Evolutionary conservation across 768 basidiomycete species (phyloP).

Genomic region (Trametes cingulata): DNA sequence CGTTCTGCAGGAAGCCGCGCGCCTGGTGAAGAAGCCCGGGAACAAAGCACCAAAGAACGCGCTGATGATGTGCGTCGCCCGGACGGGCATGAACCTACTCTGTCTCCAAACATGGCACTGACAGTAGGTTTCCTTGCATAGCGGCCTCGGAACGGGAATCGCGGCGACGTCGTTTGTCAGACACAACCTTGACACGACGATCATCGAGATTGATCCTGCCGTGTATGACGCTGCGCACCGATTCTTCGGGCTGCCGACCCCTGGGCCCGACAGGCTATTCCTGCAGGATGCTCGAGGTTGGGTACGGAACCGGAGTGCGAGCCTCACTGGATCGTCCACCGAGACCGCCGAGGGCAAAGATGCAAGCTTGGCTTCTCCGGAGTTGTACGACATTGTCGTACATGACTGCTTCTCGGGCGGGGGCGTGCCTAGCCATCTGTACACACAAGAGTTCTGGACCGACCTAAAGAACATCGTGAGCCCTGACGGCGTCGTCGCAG

Average conservation of each 20-base stretch:
- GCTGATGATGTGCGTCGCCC: constrained; percentile 63
- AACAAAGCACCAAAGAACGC: constrained; percentile 48
- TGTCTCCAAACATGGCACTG: background rate
- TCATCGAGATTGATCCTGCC: constrained; percentile 92
- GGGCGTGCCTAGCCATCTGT: constrained; percentile 83
- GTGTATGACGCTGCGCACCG: constrained; percentile 81
- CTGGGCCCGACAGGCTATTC: constrained; percentile 59
- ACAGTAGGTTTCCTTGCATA: constrained; percentile 31
- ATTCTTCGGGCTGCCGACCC: constrained; percentile 79
- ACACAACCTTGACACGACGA: constrained; percentile 70
- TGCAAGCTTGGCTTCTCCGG: background rate
- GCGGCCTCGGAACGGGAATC: constrained; percentile 87
- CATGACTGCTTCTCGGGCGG: constrained; percentile 97
- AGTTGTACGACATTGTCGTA: constrained; percentile 68
- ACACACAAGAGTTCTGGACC: constrained; percentile 82
- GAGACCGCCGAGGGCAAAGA: background rate
- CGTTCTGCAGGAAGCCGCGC: constrained; percentile 81
- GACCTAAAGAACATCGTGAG: constrained; percentile 64
- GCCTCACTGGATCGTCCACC: constrained; percentile 30
- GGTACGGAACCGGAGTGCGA: constrained; percentile 47
- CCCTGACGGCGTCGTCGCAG: constrained; percentile 73
- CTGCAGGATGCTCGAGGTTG: constrained; percentile 77
- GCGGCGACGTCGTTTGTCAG: constrained; percentile 73
- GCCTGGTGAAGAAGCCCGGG: constrained; percentile 54
- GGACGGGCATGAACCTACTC: background rate